phyloP scores from a whole-genome alignment of 2,329 filamentous ascomycete species.

The Fusarium paranaense region DNA sequence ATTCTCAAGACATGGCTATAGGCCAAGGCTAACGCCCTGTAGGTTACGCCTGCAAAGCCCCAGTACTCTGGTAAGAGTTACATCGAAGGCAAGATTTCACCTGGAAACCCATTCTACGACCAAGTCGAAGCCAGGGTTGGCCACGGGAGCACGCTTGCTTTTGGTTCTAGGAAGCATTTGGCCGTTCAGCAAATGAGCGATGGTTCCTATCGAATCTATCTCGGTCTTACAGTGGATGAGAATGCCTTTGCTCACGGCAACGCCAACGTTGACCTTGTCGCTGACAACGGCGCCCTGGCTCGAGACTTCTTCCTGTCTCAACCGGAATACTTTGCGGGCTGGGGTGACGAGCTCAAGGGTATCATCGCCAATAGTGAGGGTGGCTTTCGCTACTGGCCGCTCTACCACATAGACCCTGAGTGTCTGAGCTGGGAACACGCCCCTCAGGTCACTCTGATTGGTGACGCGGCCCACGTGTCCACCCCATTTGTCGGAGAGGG shows the following conservation, averaged over 20 bases:
- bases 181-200: neutral
- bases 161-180: neutral
- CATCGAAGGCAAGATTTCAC: neutral
- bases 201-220: neutral
- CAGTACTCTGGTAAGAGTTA: neutral
- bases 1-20: too few species aligned
- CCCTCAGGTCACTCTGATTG: neutral
- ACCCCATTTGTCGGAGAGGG: neutral
- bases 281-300: neutral
- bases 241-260: neutral
- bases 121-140: neutral
- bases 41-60: neutral
- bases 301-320: neutral
- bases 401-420: neutral
- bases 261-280: neutral
- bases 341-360: neutral
- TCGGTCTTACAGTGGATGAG: neutral
- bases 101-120: neutral
- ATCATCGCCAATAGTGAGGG: neutral
- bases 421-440: neutral
- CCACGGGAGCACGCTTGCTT: neutral
- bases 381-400: neutral
- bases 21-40: neutral
- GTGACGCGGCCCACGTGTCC: neutral
- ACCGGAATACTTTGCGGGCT: neutral